These are phyloP conservation scores for Porogramme epimiltina DNA, from an alignment of 1,284 basidiomycete genomes.

Conservation along the genomic window DNA sequence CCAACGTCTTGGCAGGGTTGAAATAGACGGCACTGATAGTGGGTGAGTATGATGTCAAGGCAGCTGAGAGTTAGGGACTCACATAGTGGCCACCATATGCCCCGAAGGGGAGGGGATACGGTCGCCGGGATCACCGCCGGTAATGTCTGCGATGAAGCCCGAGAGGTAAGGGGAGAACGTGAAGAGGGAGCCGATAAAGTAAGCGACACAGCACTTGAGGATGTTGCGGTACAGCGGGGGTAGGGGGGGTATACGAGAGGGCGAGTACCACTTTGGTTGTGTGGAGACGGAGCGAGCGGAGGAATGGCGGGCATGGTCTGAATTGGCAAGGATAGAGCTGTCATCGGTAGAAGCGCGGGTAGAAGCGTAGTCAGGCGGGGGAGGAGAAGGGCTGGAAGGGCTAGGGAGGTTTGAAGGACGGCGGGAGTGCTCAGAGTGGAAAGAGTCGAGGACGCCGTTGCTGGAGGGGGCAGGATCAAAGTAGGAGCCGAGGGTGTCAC, in stretches of 20 bases:
- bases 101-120: conserved; percentile 68
- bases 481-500: conserved; percentile 6
- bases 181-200: conserved; percentile 89
- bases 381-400: background rate
- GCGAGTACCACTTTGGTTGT: background rate
- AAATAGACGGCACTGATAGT: conserved; percentile 72
- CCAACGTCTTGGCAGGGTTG: conserved; percentile 85
- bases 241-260: conserved; percentile 13
- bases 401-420: background rate
- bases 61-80: conserved; percentile 11
- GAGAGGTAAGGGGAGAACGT: conserved; percentile 83
- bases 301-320: background rate
- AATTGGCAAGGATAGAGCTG: background rate
- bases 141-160: conserved; percentile 61
- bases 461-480: conserved; percentile 3
- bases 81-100: conserved; percentile 88
- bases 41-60: background rate
- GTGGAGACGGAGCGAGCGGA: background rate
- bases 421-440: background rate
- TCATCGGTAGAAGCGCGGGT: background rate
- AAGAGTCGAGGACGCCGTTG: conserved; percentile 1
- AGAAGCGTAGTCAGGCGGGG: background rate
- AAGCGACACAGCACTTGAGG: conserved; percentile 90
- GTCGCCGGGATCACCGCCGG: conserved; percentile 65
- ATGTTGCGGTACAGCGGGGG: conserved; percentile 51